Evolutionary conservation across 1,139 yeast genomes (phyloP).

Genomic region (Pichia sp.): DNA sequence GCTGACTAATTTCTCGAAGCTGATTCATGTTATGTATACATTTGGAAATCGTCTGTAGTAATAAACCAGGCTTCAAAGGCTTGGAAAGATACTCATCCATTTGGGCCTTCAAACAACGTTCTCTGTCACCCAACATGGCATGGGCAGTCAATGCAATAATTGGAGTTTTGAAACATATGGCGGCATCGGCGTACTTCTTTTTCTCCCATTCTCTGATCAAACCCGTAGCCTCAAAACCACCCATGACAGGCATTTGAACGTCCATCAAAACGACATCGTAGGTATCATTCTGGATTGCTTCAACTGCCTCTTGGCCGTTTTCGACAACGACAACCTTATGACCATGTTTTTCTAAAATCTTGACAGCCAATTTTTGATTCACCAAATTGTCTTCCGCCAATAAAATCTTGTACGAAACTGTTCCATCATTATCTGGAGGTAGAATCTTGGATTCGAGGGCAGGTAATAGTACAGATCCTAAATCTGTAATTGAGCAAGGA

Average conservation of each 20-base stretch:
- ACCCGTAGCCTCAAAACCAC: slow-evolving; percentile 88
- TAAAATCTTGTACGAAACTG: slow-evolving; percentile 66
- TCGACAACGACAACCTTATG: slow-evolving; percentile 81
- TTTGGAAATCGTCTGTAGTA: slow-evolving; percentile 79
- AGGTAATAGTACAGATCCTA: slow-evolving; percentile 78
- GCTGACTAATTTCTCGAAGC: slow-evolving; percentile 49
- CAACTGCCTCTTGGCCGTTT: slow-evolving; percentile 78
- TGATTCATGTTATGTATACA: slow-evolving; percentile 69
- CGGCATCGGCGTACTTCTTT: slow-evolving; percentile 69
- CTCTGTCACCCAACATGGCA: slow-evolving; percentile 89
- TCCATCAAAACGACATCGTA: slow-evolving; percentile 88
- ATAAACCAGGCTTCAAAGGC: slow-evolving; percentile 76
- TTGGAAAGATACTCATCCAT: slow-evolving; percentile 89
- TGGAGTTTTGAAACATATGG: slow-evolving; percentile 60
- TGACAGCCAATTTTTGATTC: slow-evolving; percentile 80
- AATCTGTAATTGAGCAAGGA: slow-evolving; percentile 75
- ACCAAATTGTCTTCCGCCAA: slow-evolving; percentile 86
- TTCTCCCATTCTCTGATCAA: slow-evolving; percentile 84
- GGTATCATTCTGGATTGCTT: slow-evolving; percentile 61
- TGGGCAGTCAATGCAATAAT: slow-evolving; percentile 88
- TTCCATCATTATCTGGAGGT: slow-evolving; percentile 74
- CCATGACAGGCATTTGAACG: slow-evolving; percentile 95
- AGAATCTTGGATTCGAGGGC: slow-evolving; percentile 80
- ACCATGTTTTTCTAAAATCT: slow-evolving; percentile 77
- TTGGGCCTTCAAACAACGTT: slow-evolving; percentile 77